Evolutionary conservation across 805 yeast species (phyloP).

Genomic region (Huiozyma sinensis): DNA sequence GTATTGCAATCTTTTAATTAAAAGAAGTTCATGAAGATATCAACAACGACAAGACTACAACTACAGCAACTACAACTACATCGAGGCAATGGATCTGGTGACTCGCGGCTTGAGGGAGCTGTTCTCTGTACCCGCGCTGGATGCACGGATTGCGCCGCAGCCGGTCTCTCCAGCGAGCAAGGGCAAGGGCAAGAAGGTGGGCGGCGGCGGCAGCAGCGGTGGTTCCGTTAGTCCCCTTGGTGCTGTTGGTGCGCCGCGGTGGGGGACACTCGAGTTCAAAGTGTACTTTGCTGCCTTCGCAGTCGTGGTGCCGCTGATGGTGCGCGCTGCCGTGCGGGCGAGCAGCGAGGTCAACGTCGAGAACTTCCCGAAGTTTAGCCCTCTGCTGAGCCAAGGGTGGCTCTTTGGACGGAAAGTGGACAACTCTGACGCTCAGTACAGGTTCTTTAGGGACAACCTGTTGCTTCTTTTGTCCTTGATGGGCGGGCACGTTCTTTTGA

Average conservation of each 20-base stretch:
- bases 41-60: too few species aligned
- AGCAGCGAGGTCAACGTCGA: constrained; percentile 59
- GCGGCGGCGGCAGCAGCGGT: neutral
- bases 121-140: constrained; percentile 20
- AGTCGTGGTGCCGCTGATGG: constrained; percentile 72
- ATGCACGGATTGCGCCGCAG: constrained; percentile 19
- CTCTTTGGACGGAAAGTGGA: constrained; percentile 82
- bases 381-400: constrained; percentile 74
- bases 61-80: neutral
- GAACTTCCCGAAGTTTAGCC: constrained; percentile 54
- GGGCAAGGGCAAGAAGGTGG: neutral
- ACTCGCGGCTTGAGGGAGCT: constrained; percentile 8
- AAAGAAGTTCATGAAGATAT: too few species aligned
- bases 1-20: neutral
- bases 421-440: constrained; percentile 82
- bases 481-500: constrained; percentile 40
- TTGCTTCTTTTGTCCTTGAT: constrained; percentile 48
- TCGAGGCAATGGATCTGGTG: neutral
- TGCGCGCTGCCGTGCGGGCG: constrained; percentile 71
- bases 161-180: constrained; percentile 1
- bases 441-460: constrained; percentile 77
- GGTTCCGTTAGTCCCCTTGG: neutral
- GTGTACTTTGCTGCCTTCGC: constrained; percentile 54
- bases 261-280: constrained; percentile 70
- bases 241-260: constrained; percentile 19